These are phyloP conservation scores for Glycine soja DNA, from an alignment of 306 rosid species.

Conservation along the genomic window DNA sequence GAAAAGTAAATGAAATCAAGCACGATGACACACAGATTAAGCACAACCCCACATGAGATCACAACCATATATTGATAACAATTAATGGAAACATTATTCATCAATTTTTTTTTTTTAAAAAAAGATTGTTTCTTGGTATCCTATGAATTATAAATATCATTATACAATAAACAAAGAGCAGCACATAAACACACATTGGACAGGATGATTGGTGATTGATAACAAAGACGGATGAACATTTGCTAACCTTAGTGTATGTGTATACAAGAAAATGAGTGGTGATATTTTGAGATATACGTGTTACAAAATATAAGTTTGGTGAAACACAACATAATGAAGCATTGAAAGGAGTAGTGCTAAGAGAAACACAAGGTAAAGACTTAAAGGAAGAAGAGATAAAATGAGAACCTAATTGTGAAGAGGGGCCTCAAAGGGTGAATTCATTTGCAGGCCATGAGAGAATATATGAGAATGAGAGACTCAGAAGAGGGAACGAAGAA, in stretches of 20 bases:
- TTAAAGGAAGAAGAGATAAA: background rate
- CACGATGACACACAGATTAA: constrained; percentile 34
- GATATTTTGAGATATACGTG: constrained; percentile 50
- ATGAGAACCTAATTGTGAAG: constrained; percentile 53
- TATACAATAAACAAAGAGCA: background rate
- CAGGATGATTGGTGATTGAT: constrained; percentile 36
- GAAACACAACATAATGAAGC: constrained; percentile 43
- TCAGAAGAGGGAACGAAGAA: constrained; percentile 29
- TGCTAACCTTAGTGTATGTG: constrained; percentile 46
- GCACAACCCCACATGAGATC: constrained; percentile 42
- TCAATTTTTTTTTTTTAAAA: background rate
- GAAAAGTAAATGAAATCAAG: constrained; percentile 11
- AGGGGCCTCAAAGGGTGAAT: constrained; percentile 47
- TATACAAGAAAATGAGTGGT: constrained; percentile 58
- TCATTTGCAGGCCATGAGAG: constrained; percentile 41
- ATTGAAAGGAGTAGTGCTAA: background rate
- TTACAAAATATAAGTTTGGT: constrained; percentile 31
- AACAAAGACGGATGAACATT: constrained; percentile 44
- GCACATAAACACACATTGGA: constrained; percentile 29
- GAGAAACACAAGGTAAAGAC: background rate
- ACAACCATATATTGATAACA: constrained; percentile 37
- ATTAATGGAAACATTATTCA: constrained; percentile 39
- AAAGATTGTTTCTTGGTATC: constrained; percentile 44
- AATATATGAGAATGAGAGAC: background rate
- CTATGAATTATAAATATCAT: constrained; percentile 9